These are phyloP conservation scores for Lunasporangiospora selenospora DNA, from an alignment of 192 early-diverging fungal genomes.

Conservation along the genomic window DNA sequence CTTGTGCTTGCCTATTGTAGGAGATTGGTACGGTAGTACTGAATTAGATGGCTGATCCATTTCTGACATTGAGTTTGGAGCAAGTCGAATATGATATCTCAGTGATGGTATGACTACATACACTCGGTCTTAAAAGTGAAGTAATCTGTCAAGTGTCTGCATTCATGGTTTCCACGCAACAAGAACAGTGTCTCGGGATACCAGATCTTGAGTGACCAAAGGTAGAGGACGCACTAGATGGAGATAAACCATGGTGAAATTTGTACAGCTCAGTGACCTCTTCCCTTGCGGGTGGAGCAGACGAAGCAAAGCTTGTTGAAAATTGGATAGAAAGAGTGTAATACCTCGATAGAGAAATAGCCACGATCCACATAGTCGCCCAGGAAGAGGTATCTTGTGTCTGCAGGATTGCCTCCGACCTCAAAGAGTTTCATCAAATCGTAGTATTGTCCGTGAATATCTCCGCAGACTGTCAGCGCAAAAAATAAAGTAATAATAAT, in stretches of 20 bases:
- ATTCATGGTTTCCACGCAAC: slow-evolving; percentile 97
- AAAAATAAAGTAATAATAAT: no score
- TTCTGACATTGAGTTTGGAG: no score
- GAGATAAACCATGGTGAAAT: slow-evolving; percentile 29
- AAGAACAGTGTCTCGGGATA: slow-evolving; percentile 87
- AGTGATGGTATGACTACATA: no score
- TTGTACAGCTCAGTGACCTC: neutral
- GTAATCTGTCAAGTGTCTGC: slow-evolving; percentile 96
- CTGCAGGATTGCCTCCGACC: slow-evolving; percentile 92
- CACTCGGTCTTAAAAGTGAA: slow-evolving; percentile 99
- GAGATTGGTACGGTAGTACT: no score
- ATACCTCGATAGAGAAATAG: slow-evolving; percentile 96
- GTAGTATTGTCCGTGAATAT: slow-evolving; percentile 98
- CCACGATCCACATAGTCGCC: slow-evolving; percentile 98
- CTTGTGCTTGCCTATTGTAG: slow-evolving; percentile 86
- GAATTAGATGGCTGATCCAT: no score
- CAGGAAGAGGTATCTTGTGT: slow-evolving; percentile 91
- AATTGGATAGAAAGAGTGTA: neutral
- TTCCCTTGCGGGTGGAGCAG: neutral
- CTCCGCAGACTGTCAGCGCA: slow-evolving; percentile 95
- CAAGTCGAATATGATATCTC: no score
- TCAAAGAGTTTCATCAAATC: slow-evolving; percentile 99
- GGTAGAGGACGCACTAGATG: slow-evolving; percentile 85
- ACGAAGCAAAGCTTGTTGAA: no score
- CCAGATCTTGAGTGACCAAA: slow-evolving; percentile 93